Evolutionary conservation across 1,284 basidiomycete genomes (phyloP), one percentile per base, ranked within the genome.

Genomic region (Puccinia triticina): DNA sequence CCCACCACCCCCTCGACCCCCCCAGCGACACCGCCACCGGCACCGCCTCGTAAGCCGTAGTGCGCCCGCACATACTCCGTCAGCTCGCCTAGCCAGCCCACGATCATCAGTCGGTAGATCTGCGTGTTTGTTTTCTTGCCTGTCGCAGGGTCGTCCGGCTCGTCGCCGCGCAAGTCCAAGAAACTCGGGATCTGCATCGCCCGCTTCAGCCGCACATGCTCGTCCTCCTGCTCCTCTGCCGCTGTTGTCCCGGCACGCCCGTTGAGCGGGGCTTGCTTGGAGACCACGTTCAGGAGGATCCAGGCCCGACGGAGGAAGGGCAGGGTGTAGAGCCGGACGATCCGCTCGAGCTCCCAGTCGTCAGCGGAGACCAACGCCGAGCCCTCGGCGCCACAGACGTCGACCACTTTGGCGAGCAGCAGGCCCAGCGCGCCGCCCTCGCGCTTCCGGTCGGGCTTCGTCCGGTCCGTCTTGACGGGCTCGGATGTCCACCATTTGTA

Each of bases 291-390:
- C n/a, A 92, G 94, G 12, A 98, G 89, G 57, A 98, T 93, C 8
- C 94, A 92, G 0, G 93, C 93, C 5, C 93, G 91, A 53, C 96
- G 92, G n/a, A 98, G 90, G 89, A 98, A 98, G 0, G 95, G 95
- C 10, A 99, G 59, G n/a, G 71, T 82, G 46, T 83, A 80, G 8
- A 78, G 29, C 50, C 74, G 78, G 16, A 83, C 73, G 46, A 77
- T 55, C 61, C 53, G 67, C 46, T 76, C 61, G 21, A 81, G 57
- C n/a, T 75, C 55, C 61, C 69, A 48, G 57, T 83, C 29, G 11
- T 77, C 84, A 74, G 84, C 48, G 79, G 34, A 16, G 29, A 69
- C 21, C 55, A 81, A 34, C 73, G 43, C 64, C 34, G 50, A 50
- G 18, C 82, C 34, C 59, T 77, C 72, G 26, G 82, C 71, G 12